These are phyloP conservation scores for Fusarium ambrosium DNA, from an alignment of 2,329 filamentous ascomycete species.

Conservation along the genomic window DNA sequence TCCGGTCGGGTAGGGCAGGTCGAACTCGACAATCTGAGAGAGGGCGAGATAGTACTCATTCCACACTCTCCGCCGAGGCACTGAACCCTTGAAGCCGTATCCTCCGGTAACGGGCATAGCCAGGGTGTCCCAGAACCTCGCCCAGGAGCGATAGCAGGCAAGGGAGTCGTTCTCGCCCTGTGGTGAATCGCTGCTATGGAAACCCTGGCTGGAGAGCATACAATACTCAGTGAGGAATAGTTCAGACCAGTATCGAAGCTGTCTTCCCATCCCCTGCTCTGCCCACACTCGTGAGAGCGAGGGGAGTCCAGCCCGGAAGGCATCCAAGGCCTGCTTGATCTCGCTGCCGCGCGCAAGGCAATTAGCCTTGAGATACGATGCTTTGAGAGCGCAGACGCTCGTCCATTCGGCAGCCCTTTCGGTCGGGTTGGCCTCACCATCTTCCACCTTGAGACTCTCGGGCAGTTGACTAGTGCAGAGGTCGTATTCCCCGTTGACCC, in stretches of 20 bases:
- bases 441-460: constrained; percentile 69
- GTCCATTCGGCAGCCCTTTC: constrained; percentile 79
- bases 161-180: constrained; percentile 67
- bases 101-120: constrained; percentile 64
- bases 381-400: constrained; percentile 83
- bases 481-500: constrained; percentile 78
- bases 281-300: constrained; percentile 69
- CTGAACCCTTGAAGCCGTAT: constrained; percentile 69
- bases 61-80: constrained; percentile 80
- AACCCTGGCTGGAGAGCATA: constrained; percentile 73
- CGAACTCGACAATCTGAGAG: constrained; percentile 79
- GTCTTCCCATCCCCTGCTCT: constrained; percentile 68
- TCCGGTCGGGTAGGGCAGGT: constrained; percentile 70
- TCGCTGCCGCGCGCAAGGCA: constrained; percentile 65
- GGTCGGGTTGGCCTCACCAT: constrained; percentile 65
- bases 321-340: constrained; percentile 71
- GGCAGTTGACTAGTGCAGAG: constrained; percentile 71
- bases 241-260: constrained; percentile 84
- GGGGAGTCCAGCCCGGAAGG: constrained; percentile 75
- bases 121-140: constrained; percentile 74
- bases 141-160: constrained; percentile 75
- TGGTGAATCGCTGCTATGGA: constrained; percentile 64
- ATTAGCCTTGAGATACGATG: constrained; percentile 81
- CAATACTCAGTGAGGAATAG: constrained; percentile 82
- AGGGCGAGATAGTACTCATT: constrained; percentile 85